Base-by-base conservation (phyloP, 1,284 basidiomycete genomes). In the Boletellus dicymbophilus region DNA sequence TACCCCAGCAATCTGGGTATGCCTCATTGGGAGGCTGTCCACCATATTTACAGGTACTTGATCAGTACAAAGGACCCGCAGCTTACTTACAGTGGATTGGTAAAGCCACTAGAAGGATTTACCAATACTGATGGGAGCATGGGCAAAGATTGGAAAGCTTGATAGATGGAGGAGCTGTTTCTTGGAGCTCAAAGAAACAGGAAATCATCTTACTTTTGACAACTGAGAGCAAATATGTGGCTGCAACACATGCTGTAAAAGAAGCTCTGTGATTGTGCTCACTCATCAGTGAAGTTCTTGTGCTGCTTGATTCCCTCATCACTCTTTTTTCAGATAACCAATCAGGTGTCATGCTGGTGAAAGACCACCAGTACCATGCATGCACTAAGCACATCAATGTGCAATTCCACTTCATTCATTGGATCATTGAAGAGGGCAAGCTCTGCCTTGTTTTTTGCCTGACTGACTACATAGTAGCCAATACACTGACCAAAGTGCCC, bases 361-460 rank as follows among this genome's bases (percentile, higher is more conserved):
- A 28, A 2, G 12, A 41, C 9, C 2, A 20, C 1, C 6, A 12
- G 3, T 41, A 13, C 16, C 26, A 41, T 13, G 4, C 27, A 20
- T n/a, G 15, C 3, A 22, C 31, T 0, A 70, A 69, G 42, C 69
- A 70, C 46, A 64, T 72, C 20, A 56, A 63, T 27, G 46, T 59
- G 6, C 45, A 50, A n/a, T 59, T 60, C 31, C 67, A 69, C 52
- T 67, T 65, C 48, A 57, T 69, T 50, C 58, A 62, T 6, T 41
- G 20, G 5, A 7, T 7, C 15, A 13, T 41, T 9, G 16, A 41
- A 3, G n/a, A 41, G 3, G 8, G 39, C 4, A 11, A 12, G 6
- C 4, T 40, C n/a, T 13, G 12, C 11, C 22, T 37, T 12, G 5
- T 37, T 22, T 37, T 22, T 22, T 37, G 36, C 13, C 21, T 21